phyloP scores from a whole-genome alignment of 495 filamentous ascomycete species.

The Hypoxylon lenormandii region DNA sequence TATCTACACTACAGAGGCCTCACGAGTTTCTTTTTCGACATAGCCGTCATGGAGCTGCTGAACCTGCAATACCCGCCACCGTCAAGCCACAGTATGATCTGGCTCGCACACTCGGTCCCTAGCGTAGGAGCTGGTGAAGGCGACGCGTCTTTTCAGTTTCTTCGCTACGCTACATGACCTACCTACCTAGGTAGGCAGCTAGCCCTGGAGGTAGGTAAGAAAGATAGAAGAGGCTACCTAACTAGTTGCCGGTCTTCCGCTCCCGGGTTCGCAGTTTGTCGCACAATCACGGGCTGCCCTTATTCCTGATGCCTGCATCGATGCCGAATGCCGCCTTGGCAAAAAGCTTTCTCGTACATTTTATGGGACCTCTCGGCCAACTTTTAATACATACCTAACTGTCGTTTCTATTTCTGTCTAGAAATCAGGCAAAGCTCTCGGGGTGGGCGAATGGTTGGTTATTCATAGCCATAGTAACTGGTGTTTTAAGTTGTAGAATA shows the following conservation, averaged over 20 bases:
- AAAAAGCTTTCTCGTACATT: conserved; percentile 17
- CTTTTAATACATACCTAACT: no score
- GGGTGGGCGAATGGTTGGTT: background rate
- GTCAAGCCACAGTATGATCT: conserved; percentile 1
- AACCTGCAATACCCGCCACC: conserved; percentile 16
- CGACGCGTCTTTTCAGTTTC: no score
- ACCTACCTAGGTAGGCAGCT: no score
- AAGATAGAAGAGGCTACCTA: no score
- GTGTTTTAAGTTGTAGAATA: background rate
- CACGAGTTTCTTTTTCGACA: conserved; percentile 4
- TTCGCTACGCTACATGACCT: no score
- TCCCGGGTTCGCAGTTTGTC: conserved; percentile 9
- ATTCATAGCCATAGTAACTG: background rate
- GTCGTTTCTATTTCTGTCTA: background rate
- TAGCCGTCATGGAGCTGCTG: conserved; percentile 27
- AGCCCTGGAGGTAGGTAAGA: no score
- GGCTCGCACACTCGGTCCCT: no score
- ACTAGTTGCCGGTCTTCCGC: conserved; percentile 39
- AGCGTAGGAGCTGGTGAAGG: background rate
- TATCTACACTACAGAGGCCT: no score
- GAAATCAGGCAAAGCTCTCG: background rate
- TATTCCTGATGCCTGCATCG: conserved; percentile 4
- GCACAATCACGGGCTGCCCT: background rate
- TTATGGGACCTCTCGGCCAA: conserved; percentile 11
- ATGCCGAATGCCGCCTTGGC: conserved; percentile 45